Evolutionary conservation across 2,329 filamentous ascomycete species (phyloP), one percentile per base, ranked within the genome.

Genomic region (Colletotrichum cordylinicola): DNA sequence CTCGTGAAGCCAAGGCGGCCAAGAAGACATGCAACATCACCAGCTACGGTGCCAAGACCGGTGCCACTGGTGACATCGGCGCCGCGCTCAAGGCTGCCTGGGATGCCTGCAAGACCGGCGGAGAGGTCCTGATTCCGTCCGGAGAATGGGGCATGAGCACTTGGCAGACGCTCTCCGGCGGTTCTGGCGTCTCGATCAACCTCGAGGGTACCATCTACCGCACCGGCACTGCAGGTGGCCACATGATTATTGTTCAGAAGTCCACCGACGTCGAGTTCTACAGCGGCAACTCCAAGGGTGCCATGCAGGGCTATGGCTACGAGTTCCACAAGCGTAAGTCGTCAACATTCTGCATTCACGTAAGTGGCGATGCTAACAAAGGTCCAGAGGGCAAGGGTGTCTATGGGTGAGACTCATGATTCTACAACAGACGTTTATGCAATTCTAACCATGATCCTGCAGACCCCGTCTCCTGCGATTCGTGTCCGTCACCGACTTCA

Each of bases 261-360:
- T 78, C 78, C 9, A 70, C 70, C 86, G 87, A 89, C 78, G 87
- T 89, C 56, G 88, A 90, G 77, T 79, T 90, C 62, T 89, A 85
- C 67, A 88, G 83, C 61, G 67, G 70, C 16, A 78, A 78, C 18
- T 86, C 86, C 52, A 85, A 85, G 70, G 88, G 88, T 15, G 87
- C 87, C 29, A 82, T 89, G 16, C 88, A 89, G 79, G 87, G 87
- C 29, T 85, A 86, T 70, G 88, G 87, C 8, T 89, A 87, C 72
- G 79, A 85, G 69, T 85, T 88, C 76, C 87, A 88, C 79, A 81
- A 82, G 16, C 62, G 77, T 78, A 37, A 73, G 76, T 24, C 4
- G 10, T 52, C 48, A 39, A 5, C 4, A 62, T 8, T 10, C 31
- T 62, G 5, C 7, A 39, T 21, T 8, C 37, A 18, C 15, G 10